A percentile compares a stretch with the other conserved stretches of the same genome.
Conservation (phyloP, 371 early-diverging fungal species). For the Rhizopus sp. region DNA sequence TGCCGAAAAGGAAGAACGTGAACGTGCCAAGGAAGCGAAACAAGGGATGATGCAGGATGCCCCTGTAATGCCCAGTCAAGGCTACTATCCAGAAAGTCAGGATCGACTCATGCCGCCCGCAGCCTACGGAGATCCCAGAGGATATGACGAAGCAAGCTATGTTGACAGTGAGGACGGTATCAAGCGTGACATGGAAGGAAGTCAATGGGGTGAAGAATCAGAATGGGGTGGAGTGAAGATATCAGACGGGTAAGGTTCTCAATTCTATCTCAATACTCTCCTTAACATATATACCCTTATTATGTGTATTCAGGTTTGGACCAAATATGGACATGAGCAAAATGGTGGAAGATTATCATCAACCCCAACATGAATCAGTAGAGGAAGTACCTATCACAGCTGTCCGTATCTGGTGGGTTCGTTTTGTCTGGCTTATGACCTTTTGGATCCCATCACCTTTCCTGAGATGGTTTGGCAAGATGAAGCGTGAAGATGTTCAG, state of each 20-base stretch:
- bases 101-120: conserved; percentile 32
- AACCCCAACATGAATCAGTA: conserved; percentile 56
- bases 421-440: conserved; percentile 84
- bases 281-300: neutral
- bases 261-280: no score
- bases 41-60: conserved; percentile 23
- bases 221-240: conserved; percentile 56
- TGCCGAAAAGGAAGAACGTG: conserved; percentile 71
- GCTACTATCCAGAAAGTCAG: conserved; percentile 39
- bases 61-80: conserved; percentile 4
- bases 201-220: conserved; percentile 57
- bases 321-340: conserved; percentile 59
- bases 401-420: conserved; percentile 82
- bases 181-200: conserved; percentile 51
- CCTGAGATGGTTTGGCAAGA: conserved; percentile 67
- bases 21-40: conserved; percentile 40
- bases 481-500: conserved; percentile 82
- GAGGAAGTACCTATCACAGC: conserved; percentile 58
- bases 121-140: conserved; percentile 22
- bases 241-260: conserved; percentile 46
- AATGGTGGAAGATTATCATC: conserved; percentile 51
- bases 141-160: conserved; percentile 47
- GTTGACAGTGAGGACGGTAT: conserved; percentile 49
- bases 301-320: conserved; percentile 39
- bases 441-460: conserved; percentile 86